Base-by-base conservation (phyloP, 176 grass and related monocot genomes). In the Zizania latifolia region DNA sequence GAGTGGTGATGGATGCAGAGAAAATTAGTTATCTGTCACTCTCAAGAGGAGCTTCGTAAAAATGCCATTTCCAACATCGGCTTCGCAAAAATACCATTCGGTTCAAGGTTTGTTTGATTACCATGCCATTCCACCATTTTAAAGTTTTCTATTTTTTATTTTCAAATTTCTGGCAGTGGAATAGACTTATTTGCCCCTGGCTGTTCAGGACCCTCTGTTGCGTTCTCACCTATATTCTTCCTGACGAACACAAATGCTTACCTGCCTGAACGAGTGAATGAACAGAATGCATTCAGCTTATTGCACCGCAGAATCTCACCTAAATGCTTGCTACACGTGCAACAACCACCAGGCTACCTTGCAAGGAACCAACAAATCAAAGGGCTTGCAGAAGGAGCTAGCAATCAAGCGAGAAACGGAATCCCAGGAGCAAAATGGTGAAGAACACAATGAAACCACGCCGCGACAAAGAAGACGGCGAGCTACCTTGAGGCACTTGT, bases 401-500 rank as follows among this genome's bases (percentile, higher is more conserved):
- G 48, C 48, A 51, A 51, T 3, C 17, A 8, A 0, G 48, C 4
- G 19, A 53, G 16, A 16, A n/a, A 50, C 1, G 16, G 45, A 50
- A 50, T 50, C 19, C 46, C 1, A 50, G 6, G n/a, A 22, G n/a
- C 48, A 53, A 10, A 51, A 51, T 51, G 48, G 48, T 9, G 46
- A 7, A 1, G 21, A 53, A 16, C 6, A 50, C 46, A 50, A 4
- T 4, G 34, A 36, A 3, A n/a, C 8, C 46, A 50, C 46, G n/a
- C 0, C 2, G 46, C 46, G n/a, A 50, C 46, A n/a, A n/a, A 50
- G 4, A 17, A 53, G n/a, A 22, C n/a, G 48, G 48, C 17, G 48
- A 30, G 34, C 9, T 2, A 96, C 86, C 89, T 92, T 92, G 65
- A 96, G 77, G 63, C 83, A 82, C 9, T 79, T 96, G 83, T 89